Base-by-base conservation (phyloP, 257 asterid species). In the Nicotiana knightiana region DNA sequence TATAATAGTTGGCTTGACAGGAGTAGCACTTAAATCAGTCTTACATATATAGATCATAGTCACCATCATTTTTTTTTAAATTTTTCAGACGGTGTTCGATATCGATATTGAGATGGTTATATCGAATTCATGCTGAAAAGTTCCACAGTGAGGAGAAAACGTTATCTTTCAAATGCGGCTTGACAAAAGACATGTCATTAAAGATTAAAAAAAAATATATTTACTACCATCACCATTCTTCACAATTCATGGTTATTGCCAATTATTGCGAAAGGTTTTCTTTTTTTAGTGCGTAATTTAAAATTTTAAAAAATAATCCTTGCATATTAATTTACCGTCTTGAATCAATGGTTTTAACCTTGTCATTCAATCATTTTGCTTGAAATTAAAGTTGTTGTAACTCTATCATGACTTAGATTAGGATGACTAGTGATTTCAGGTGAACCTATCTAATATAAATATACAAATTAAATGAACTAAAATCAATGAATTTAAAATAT, bases 31-130 rank as follows among this genome's bases (percentile, higher is more conserved):
- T 54, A 54, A 54, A 54, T 54, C 59, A 54, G n/a, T 54, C 18
- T 6, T 53, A 53, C n/a, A 53, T 53, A 53, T 16, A 53, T 53
- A 53, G n/a, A 53, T 5, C 58, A 53, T 13, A 13, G 58, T 53
- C 58, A 53, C 18, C 6, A 53, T 13, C 46, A 39, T 6, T 6
- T 39, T 37, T 39, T 37, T 4, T 37, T 5, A 1, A 28, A 33
- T 35, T 35, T 35, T 7, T 5, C 43, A 1, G 1, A 0, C 7
- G 1, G 7, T 5, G 7, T 35, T 35, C 43, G 43, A 35, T 35
- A 4, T 5, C 6, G 0, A 0, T 5, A 35, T 35, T 5, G 5
- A 37, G 1, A 0, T 5, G 1, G 6, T 0, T 37, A 5, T 1
- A 37, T 5, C 1, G 8, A 0, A 37, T 37, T 37, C 0, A 37